Base-by-base conservation (phyloP, 2,329 filamentous ascomycete genomes). In the Mycosphaerella sp. region DNA sequence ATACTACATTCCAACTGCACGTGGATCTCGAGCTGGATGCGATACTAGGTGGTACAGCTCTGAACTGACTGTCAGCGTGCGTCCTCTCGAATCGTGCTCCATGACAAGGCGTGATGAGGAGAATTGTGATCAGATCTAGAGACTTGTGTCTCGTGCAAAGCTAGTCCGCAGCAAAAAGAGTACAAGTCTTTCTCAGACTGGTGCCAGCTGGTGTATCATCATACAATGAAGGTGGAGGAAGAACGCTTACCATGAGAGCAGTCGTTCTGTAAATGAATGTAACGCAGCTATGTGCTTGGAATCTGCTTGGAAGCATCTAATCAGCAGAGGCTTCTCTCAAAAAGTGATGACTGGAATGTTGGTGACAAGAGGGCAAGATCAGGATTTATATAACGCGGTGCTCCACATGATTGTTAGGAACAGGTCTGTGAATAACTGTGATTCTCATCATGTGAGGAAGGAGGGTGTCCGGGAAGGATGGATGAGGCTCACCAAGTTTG, bases 391-490 rank as follows among this genome's bases (percentile, higher is more conserved):
- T 49, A 49, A 44, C 44, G 51, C 36, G 52, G 43, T 54, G 54
- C 40, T 61, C 59, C 56, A 59, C 61, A 64, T 56, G 40, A 52
- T 41, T 56, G 43, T 61, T 64, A 59, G 46, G 59, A 60, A 61
- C 62, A 64, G 62, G 62, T 64, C 62, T 64, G 59, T 64, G 62
- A 58, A 55, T 53, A 52, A 51, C 46, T 54, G 48, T 50, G 32
- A 51, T 45, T 59, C 53, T 62, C 62, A 62, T 63, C 59, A 61
- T 49, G 53, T 30, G 37, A 27, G 34, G 34, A 39, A 14, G 39
- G 13, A 42, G 47, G 41, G 41, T 48, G 35, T 9, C 34, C 9
- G 4, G 43, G 41, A 32, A 10, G n/a, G 25, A 6, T 21, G 14
- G 37, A 41, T 18, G 4, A n/a, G 7, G 28, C 48, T 44, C 17